phyloP scores from a whole-genome alignment of 192 early-diverging fungal species.

The Allomyces macrogynus region DNA sequence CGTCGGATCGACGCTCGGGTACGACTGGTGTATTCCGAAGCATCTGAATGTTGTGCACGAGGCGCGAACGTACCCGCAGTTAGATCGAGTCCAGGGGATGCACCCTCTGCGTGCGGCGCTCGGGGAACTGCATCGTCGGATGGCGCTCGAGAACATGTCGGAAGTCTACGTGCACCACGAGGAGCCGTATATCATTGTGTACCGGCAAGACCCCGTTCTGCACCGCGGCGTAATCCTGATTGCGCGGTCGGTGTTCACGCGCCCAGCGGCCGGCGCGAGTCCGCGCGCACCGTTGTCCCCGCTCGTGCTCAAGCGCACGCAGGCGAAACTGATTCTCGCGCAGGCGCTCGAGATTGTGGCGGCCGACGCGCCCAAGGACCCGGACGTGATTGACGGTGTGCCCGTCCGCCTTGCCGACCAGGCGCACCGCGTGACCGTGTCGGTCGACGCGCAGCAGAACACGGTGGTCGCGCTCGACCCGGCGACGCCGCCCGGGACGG shows the following conservation, averaged over 20 bases:
- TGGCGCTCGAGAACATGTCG: slow-evolving; percentile 61
- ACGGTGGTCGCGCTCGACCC: slow-evolving; percentile 1
- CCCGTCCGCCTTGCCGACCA: not conserved
- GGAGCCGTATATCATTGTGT: slow-evolving; percentile 79
- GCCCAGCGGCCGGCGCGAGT: slow-evolving; percentile 10
- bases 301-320: slow-evolving; percentile 37
- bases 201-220: slow-evolving; percentile 73
- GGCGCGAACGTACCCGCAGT: slow-evolving; percentile 46
- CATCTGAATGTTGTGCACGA: slow-evolving; percentile 78
- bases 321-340: slow-evolving; percentile 30
- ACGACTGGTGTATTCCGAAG: slow-evolving; percentile 81
- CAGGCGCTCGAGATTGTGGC: slow-evolving; percentile 26
- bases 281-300: slow-evolving; percentile 18
- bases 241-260: slow-evolving; percentile 65
- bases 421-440: slow-evolving; percentile 1
- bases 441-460: not conserved
- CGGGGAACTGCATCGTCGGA: slow-evolving; percentile 48
- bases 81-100: slow-evolving; percentile 36
- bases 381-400: slow-evolving; percentile 1
- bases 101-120: slow-evolving; percentile 4
- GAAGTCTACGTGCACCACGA: slow-evolving; percentile 96
- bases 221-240: slow-evolving; percentile 83
- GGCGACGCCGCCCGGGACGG: slow-evolving; percentile 40
- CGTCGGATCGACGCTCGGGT: slow-evolving; percentile 89
- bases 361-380: slow-evolving; percentile 7